Evolutionary conservation across 75 land plant genomes (phyloP), one percentile per base, ranked within the genome.

Genomic region (Chamaecyparis obtusa): DNA sequence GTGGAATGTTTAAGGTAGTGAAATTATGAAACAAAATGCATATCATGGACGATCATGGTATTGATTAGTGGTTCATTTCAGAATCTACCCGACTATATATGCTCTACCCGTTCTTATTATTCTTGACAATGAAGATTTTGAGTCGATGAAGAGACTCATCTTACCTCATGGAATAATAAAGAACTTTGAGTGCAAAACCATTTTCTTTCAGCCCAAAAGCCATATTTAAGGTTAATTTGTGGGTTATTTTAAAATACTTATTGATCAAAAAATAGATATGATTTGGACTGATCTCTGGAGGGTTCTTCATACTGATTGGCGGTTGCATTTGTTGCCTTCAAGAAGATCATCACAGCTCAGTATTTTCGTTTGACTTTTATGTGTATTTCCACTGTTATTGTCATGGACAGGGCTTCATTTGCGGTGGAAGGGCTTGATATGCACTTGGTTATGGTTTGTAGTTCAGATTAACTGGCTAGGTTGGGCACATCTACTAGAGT

Each of bases 301-400:
- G 91, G n/a, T 89, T 98, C 88, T 88, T 96, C 51, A 21, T 79
- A 30, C 92, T 88, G 71, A 95, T 95, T 49, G 91, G 90, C 99
- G 41, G 96, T 97, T 79, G 97, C 99, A 79, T 98, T 98, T 91
- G 99, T 98, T 6, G 97, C 99, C 36, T 98, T 98, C 88, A 98
- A 98, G 75, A 98, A 98, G 99, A 99, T 96, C 5, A 94, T 98
- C 80, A 98, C 99, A 56, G 99, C 99, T 36, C 99, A 98, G 82
- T 98, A 98, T 83, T 98, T 98, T 84, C n/a, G 99, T 98, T 30
- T 98, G 99, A 99, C 97, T 97, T 93, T 98, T 97, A 88, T 95
- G 97, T 86, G 85, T 98, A 46, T 86, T 98, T 86, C 99, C 99
- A 5, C 86, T 98, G 19, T 89, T 96, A 43, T 87, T 98, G 43